These are phyloP conservation scores for Adiantum capillusveneris DNA, from an alignment of 75 land plant genomes.

Conservation along the genomic window DNA sequence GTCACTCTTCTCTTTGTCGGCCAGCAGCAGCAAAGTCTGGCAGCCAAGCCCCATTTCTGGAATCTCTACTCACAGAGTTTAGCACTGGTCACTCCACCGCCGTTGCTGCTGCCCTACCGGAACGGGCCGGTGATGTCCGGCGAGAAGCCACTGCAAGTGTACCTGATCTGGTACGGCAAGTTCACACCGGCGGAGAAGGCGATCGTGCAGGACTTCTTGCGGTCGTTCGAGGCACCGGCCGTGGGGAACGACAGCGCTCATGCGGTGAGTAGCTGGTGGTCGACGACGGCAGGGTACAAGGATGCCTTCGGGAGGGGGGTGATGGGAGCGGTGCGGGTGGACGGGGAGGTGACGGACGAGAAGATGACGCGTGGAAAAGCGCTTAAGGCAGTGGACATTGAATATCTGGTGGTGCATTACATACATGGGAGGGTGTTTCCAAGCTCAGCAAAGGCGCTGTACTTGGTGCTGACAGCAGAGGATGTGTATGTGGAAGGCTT, in stretches of 20 bases:
- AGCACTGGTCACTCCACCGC: not conserved
- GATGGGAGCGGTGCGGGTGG: not conserved
- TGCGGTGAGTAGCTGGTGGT: not conserved
- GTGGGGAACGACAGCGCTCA: no score
- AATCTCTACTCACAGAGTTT: not conserved
- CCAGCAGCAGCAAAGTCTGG: no score
- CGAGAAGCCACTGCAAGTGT: slow-evolving; percentile 14
- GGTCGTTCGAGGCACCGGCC: slow-evolving; percentile 35
- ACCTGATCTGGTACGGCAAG: slow-evolving; percentile 73
- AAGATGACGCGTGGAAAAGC: not conserved
- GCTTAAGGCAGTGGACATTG: not conserved
- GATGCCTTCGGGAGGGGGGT: not conserved
- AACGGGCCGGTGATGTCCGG: slow-evolving; percentile 1
- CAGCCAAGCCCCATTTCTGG: not conserved
- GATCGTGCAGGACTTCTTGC: slow-evolving; percentile 52
- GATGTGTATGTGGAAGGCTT: slow-evolving; percentile 76
- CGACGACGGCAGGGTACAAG: not conserved
- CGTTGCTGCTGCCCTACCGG: not conserved
- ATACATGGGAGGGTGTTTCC: not conserved
- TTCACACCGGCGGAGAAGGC: slow-evolving; percentile 58
- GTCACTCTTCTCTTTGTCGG: no score
- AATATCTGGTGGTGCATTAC: slow-evolving; percentile 11
- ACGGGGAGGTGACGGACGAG: not conserved
- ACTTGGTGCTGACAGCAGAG: no score
- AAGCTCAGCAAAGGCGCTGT: slow-evolving; percentile 8